Evolutionary conservation across 345 rosid genomes (phyloP), one percentile per base, ranked within the genome.

Genomic region (Heritiera fomes): DNA sequence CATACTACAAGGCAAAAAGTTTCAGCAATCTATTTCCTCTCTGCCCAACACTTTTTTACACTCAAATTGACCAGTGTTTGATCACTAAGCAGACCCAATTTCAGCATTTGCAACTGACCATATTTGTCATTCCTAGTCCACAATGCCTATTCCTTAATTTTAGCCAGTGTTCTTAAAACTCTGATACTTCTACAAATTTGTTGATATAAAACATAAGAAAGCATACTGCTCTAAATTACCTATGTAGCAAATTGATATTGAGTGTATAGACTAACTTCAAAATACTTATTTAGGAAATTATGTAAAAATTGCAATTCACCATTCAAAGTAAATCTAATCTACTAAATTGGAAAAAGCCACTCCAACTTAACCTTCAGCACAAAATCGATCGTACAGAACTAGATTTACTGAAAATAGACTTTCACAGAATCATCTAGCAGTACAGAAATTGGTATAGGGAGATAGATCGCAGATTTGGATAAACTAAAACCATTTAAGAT

Each of bases 151-250:
- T 14, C 41, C 20, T 70, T 49, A 5, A 70, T 5, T 14, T 52
- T 64, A 49, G 61, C 61, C 34, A 32, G 49, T 61, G 7, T 45
- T 70, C n/a, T 60, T 70, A 70, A 70, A 28, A 38, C 13, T 70
- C 58, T 3, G 20, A 49, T 49, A 70, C 23, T 14, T 47, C 41
- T 41, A 49, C n/a, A 47, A 28, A 13, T 70, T 40, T 49, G 20
- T 49, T 50, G 60, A 50, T 38, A 50, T 71, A 71, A 71, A 71
- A 30, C 23, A 50, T 30, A 71, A 50, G 60, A 71, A 71, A 71
- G 28, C 75, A 50, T 17, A 23, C 32, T 32, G 45, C 61, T 52
- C 61, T 52, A 52, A 71, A 9, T 71, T 71, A 71, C 32, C 15
- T 18, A 52, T 46, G 53, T 4, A 38, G 49, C 50, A 73, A 72